These are phyloP conservation scores for Beta vulgaris DNA, from an alignment of 148 eudicot species.

Conservation along the genomic window DNA sequence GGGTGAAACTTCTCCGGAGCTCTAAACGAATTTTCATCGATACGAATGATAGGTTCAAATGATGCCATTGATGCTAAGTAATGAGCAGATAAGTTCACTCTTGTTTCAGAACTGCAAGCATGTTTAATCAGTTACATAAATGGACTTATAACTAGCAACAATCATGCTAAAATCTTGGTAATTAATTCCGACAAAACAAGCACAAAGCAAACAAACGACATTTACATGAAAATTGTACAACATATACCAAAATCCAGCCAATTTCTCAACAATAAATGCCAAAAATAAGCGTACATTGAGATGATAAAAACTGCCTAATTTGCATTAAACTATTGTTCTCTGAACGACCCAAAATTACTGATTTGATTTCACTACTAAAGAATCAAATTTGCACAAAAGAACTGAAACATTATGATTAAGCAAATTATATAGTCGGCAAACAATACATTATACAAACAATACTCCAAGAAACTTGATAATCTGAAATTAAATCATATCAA, in stretches of 20 bases:
- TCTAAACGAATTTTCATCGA: constrained; percentile 20
- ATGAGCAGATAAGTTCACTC: not conserved
- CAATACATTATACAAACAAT: no score
- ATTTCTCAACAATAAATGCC: not conserved
- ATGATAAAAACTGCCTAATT: not conserved
- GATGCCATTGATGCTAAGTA: constrained; percentile 16
- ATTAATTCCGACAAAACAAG: not conserved
- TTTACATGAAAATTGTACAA: not conserved
- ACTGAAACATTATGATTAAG: not conserved
- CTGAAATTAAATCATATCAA: no score
- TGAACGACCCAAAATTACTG: not conserved
- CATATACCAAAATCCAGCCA: not conserved
- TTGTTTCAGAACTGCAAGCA: not conserved
- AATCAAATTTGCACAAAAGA: not conserved
- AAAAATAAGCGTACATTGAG: no score
- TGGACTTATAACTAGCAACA: not conserved
- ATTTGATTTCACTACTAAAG: not conserved
- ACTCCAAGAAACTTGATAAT: no score
- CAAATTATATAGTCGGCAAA: not conserved
- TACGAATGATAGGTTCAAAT: constrained; percentile 22
- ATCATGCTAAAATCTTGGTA: not conserved
- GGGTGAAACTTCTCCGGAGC: constrained; percentile 20
- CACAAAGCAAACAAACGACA: not conserved
- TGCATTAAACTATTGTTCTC: not conserved
- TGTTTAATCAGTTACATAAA: not conserved